phyloP scores from a whole-genome alignment of 768 basidiomycete species.

The Mycena chlorophos region DNA sequence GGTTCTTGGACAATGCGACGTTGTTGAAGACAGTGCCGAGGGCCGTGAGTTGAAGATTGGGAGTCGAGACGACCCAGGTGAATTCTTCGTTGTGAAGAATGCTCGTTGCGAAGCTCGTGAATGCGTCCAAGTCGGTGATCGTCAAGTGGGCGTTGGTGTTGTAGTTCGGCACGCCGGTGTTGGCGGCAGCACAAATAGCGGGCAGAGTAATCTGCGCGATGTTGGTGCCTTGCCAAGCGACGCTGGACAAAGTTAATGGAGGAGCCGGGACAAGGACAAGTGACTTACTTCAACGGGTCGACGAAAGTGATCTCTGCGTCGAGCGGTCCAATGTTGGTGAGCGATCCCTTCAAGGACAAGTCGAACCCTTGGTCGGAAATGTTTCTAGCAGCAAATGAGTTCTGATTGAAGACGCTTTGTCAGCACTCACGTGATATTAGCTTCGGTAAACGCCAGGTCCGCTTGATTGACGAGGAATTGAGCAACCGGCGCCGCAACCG shows the following conservation, averaged over 20 bases:
- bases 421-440: conserved; percentile 54
- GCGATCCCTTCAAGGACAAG: conserved; percentile 55
- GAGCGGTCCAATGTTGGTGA: conserved; percentile 65
- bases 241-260: conserved; percentile 34
- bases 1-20: conserved; percentile 57
- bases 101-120: conserved; percentile 66
- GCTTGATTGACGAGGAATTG: conserved; percentile 65
- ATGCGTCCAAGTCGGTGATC: conserved; percentile 58
- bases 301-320: conserved; percentile 68
- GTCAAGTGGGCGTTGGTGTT: conserved; percentile 49
- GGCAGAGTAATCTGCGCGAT: conserved; percentile 69
- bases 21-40: conserved; percentile 70
- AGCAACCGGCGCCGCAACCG: conserved; percentile 64
- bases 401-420: background rate
- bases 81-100: conserved; percentile 65
- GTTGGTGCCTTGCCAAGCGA: conserved; percentile 60
- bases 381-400: conserved; percentile 34
- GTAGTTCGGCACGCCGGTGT: conserved; percentile 66
- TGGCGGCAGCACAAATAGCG: conserved; percentile 67
- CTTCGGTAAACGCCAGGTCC: conserved; percentile 52
- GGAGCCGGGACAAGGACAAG: background rate
- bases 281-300: conserved; percentile 57
- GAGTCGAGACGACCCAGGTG: conserved; percentile 69
- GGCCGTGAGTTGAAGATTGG: conserved; percentile 61
- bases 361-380: conserved; percentile 64